Base-by-base conservation (phyloP, 2,329 filamentous ascomycete species). In the Diaporthe capsici region DNA sequence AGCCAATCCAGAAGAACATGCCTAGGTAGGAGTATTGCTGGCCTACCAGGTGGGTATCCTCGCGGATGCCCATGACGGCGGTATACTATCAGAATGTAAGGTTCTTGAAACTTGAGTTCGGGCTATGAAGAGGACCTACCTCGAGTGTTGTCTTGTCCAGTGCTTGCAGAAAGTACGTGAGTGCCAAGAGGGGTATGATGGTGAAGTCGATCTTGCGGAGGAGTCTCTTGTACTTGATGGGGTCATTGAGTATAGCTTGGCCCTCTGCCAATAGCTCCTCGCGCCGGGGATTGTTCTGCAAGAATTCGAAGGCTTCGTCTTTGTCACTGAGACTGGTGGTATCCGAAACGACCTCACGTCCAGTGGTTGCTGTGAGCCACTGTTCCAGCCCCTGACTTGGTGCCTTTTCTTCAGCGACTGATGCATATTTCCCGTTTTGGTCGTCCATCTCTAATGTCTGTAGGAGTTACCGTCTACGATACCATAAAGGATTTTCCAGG, bases 1-100 rank as follows among this genome's bases (percentile, higher is more conserved):
- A 83, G 9, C 84, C 85, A 31, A 87, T 83, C 77, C 86, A 87
- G 6, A 82, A 76, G 63, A 86, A 83, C 15, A 86, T 85, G 1
- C 83, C 84, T 7, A 82, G 73, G 79, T 80, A 81, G 37, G 76
- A 80, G 63, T 85, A 86, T 67, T 86, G 76, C 58, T 84, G 82
- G 8, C 85, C 85, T 6, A 80, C 77, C 4, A 87, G 81, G 17
- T 85, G 77, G 0, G 80, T 79, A 22, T 82, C 79, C 15, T 76
- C 49, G n/a, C 77, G 72, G 68, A 81, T 79, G 53, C 78, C 77
- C 82, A 81, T 81, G 37, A 82, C 79, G 13, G 80, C 80, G 2
- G 80, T 74, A 34, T 81, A 82, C 63, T 53, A 28, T 13, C 4
- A 25, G 20, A 20, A 1, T 7, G 42, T 67, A 5, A 67, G 44